These are phyloP conservation scores for Phytophthora chlamydospora DNA, from an alignment of 352 stramenopile genomes.

Conservation along the genomic window DNA sequence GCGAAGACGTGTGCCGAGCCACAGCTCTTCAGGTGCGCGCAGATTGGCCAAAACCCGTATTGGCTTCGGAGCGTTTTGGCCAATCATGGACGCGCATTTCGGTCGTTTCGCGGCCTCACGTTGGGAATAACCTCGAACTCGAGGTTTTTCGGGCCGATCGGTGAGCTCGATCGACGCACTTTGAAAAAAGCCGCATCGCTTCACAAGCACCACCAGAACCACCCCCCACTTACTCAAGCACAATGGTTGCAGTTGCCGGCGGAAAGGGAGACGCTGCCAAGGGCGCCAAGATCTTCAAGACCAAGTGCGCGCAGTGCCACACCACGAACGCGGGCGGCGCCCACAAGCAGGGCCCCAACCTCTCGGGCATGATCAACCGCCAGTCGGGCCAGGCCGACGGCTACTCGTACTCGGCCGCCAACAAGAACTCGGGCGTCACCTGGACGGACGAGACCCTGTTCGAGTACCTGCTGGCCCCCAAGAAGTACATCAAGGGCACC, in stretches of 20 bases:
- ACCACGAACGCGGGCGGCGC: slow-evolving; percentile 87
- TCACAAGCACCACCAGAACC: slow-evolving; percentile 42
- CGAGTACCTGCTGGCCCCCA: slow-evolving; percentile 98
- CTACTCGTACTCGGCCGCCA: slow-evolving; percentile 98
- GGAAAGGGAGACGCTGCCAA: slow-evolving; percentile 82
- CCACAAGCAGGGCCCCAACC: slow-evolving; percentile 99
- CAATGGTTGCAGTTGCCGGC: slow-evolving; percentile 52
- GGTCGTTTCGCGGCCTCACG: background rate
- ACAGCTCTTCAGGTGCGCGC: too few relatives aligned
- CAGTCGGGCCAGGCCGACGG: slow-evolving; percentile 96
- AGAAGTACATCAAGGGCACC: slow-evolving; percentile 99
- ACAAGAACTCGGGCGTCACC: slow-evolving; percentile 98
- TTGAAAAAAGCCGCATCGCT: slow-evolving; percentile 46
- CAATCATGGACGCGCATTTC: slow-evolving; percentile 13
- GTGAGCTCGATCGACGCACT: too few relatives aligned
- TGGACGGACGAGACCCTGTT: slow-evolving; percentile 98
- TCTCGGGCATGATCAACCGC: slow-evolving; percentile 96
- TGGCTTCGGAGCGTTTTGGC: too few relatives aligned
- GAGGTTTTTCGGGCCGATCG: too few relatives aligned
- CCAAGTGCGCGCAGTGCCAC: slow-evolving; percentile 97
- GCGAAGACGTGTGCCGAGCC: too few relatives aligned
- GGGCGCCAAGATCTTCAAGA: slow-evolving; percentile 97
- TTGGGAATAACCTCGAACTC: background rate
- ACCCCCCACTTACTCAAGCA: slow-evolving; percentile 15
- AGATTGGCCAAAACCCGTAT: too few relatives aligned